These are phyloP conservation scores for Agarophyton chilense DNA, from an alignment of 23 red algal genomes.

Conservation along the genomic window DNA sequence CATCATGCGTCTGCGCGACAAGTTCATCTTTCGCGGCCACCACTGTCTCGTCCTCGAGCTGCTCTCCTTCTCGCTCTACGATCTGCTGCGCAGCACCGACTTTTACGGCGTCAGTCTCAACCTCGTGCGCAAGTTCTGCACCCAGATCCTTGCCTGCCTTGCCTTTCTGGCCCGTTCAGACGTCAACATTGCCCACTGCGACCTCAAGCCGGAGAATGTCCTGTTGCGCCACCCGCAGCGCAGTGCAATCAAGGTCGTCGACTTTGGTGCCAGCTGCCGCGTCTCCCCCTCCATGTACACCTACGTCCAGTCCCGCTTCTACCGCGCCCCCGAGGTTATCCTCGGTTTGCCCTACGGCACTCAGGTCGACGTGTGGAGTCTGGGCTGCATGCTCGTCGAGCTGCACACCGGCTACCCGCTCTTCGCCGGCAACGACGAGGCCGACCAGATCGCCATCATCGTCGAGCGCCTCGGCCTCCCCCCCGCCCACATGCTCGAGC, in stretches of 20 bases:
- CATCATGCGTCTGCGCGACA: slow-evolving; percentile 85
- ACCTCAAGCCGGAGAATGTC: slow-evolving; percentile 99
- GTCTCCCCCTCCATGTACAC: slow-evolving; percentile 70
- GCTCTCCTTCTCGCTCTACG: slow-evolving; percentile 88
- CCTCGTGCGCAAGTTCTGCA: slow-evolving; percentile 84
- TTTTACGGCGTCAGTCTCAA: slow-evolving; percentile 84
- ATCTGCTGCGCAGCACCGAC: slow-evolving; percentile 80
- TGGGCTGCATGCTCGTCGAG: slow-evolving; percentile 97
- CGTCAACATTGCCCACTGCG: slow-evolving; percentile 92
- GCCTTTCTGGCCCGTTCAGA: slow-evolving; percentile 73
- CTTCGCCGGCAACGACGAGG: slow-evolving; percentile 91
- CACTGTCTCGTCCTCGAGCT: slow-evolving; percentile 97
- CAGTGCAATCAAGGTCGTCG: slow-evolving; percentile 95
- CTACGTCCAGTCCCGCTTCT: slow-evolving; percentile 98
- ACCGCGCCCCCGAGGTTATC: slow-evolving; percentile 96
- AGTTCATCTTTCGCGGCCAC: slow-evolving; percentile 94
- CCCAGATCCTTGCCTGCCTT: slow-evolving; percentile 89
- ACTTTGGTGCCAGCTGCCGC: slow-evolving; percentile 93
- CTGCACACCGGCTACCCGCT: slow-evolving; percentile 93
- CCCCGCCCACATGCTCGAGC: slow-evolving; percentile 76
- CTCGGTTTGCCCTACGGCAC: slow-evolving; percentile 83
- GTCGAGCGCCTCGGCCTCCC: slow-evolving; percentile 88
- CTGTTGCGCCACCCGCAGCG: slow-evolving; percentile 83
- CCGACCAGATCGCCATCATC: slow-evolving; percentile 92
- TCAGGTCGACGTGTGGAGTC: slow-evolving; percentile 94